Base-by-base conservation (phyloP, 2,329 filamentous ascomycete species). In the Waltergamsia citrina region DNA sequence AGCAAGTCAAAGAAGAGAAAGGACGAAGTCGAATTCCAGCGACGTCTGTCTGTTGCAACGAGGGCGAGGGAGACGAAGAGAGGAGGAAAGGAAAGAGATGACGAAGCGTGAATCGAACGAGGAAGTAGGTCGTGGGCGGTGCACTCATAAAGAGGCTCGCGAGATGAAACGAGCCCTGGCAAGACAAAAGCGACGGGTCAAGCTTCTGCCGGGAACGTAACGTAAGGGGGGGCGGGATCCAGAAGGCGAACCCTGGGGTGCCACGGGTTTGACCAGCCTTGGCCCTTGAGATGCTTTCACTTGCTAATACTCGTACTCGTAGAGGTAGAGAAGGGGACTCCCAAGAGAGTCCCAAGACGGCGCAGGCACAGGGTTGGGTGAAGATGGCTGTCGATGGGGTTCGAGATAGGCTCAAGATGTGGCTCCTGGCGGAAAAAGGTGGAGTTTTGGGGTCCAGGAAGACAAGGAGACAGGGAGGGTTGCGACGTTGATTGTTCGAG, bases 81-180 rank as follows among this genome's bases (percentile, higher is more conserved):
- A 34, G 23, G 14, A 21, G 21, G 14, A 21, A 28, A 12, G 17
- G 32, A 19, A 28, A 25, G 12, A 28, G 25, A 16, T 6, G 22
- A 28, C n/a, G 15, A 17, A 17, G 32, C 18, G 18, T 24, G 20
- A 15, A 29, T 29, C 8, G 15, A 69, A 74, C 69, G 32, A 34
- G 29, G 22, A 8, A 24, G 20, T 17, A 9, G 27, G 15, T 15
- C 12, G 23, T 15, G 21, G n/a, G 5, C 29, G 35, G n/a, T n/a
- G n/a, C n/a, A n/a, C n/a, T n/a, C n/a, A n/a, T 27, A 27, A 27
- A n/a, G 16, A 14, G 6, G 16, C 7, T 12, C 7, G 25, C 6
- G 25, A 6, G 25, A n/a, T n/a, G 25, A 27, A 15, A 15, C 6
- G 6, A 27, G 25, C 12, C n/a, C n/a, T n/a, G 25, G 25, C 25